These are phyloP conservation scores for Plantago lanceolata DNA, from an alignment of 305 asterid genomes.

Conservation along the genomic window DNA sequence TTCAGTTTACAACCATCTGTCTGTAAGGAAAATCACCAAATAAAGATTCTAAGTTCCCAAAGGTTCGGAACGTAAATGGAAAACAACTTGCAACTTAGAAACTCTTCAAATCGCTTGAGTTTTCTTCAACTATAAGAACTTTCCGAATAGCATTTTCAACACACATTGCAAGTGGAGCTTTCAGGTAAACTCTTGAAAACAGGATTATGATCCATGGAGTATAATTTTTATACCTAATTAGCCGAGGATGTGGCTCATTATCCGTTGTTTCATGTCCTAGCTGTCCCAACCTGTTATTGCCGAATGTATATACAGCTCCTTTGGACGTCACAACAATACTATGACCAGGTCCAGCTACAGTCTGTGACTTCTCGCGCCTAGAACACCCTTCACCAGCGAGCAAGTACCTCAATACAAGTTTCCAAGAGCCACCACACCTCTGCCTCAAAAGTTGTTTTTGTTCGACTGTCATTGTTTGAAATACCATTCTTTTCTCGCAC, in stretches of 20 bases:
- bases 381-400: slow-evolving; percentile 83
- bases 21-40: not conserved
- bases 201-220: slow-evolving; percentile 11
- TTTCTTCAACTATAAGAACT: too few relatives aligned
- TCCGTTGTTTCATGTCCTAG: slow-evolving; percentile 81
- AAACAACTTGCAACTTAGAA: too few relatives aligned
- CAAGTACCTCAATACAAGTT: slow-evolving; percentile 79
- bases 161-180: not conserved
- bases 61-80: not conserved
- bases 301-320: slow-evolving; percentile 77
- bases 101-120: too few relatives aligned
- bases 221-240: slow-evolving; percentile 53
- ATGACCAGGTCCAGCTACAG: slow-evolving; percentile 96
- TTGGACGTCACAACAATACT: slow-evolving; percentile 81
- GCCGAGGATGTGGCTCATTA: slow-evolving; percentile 60
- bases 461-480: slow-evolving; percentile 69
- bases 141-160: not conserved
- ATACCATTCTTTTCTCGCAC: slow-evolving; percentile 86
- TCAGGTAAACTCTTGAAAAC: not conserved
- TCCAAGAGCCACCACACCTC: slow-evolving; percentile 91
- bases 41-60: not conserved
- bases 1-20: slow-evolving; percentile 10
- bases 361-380: slow-evolving; percentile 81
- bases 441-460: slow-evolving; percentile 53
- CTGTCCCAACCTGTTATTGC: slow-evolving; percentile 81